A percentile compares a stretch with the other conserved stretches of the same genome.
These are phyloP conservation scores for Cyberlindnera xylosilytica DNA, from an alignment of 805 yeast species.

Conservation along the genomic window DNA sequence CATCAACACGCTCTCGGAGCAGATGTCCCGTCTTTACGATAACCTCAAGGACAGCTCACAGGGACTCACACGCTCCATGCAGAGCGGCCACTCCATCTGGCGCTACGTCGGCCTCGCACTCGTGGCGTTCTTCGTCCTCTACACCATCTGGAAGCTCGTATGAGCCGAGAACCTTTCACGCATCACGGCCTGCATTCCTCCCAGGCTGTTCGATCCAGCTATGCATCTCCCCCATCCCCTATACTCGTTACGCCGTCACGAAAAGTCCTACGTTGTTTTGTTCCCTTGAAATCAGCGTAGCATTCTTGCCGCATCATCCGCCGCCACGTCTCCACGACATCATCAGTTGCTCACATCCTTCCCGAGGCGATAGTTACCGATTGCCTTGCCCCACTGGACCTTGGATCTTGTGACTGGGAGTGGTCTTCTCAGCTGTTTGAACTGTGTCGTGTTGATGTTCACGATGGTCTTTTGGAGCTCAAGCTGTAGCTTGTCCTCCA, in stretches of 20 bases:
- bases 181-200: not conserved
- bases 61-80: constrained; percentile 52
- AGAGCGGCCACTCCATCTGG: constrained; percentile 56
- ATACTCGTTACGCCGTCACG: not conserved
- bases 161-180: too few relatives aligned
- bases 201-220: not conserved
- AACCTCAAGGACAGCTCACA: constrained; percentile 50
- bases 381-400: constrained; percentile 93
- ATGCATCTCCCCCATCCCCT: not conserved
- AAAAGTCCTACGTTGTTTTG: too few relatives aligned
- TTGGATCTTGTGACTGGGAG: constrained; percentile 89
- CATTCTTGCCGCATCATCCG: too few relatives aligned
- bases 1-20: constrained; percentile 42
- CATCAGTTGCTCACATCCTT: constrained; percentile 62
- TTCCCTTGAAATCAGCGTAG: too few relatives aligned
- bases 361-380: constrained; percentile 86
- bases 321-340: too few relatives aligned
- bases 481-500: constrained; percentile 61
- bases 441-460: constrained; percentile 72
- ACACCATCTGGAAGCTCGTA: constrained; percentile 50
- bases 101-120: constrained; percentile 58
- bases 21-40: constrained; percentile 46
- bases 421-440: constrained; percentile 84
- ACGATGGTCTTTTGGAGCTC: constrained; percentile 60
- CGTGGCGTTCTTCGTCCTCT: constrained; percentile 51